Base-by-base conservation (phyloP, 2,329 filamentous ascomycete species). In the Fusarium anthophilum region DNA sequence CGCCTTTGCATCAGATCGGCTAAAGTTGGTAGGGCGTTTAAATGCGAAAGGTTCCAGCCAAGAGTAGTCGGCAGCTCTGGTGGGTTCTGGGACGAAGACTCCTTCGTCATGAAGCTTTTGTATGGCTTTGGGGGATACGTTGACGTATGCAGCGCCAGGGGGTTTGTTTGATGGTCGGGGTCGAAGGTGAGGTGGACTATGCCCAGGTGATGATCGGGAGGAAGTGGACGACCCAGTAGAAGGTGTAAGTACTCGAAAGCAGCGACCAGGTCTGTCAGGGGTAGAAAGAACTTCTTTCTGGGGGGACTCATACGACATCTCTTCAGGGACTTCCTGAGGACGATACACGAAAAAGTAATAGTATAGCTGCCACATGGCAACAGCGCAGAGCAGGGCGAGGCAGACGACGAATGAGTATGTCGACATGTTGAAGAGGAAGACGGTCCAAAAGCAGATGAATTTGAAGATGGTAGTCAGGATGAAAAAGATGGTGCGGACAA, bases 61-160 rank as follows among this genome's bases (percentile, higher is more conserved):
- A 15, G 70, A 65, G 39, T 72, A 72, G 10, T 39, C 37, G 22
- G 45, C 30, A 7, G 18, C 55, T 50, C 67, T 68, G 24, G 53
- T 74, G 13, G 63, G 43, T 7, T 65, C 53, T 12, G 65, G 45
- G 7, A 54, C 57, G 20, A 39, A 35, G 28, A 56, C 53, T 15
- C 61, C 69, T 37, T 43, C 50, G 32, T 60, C 45, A 22, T 20
- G 41, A 10, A 75, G 65, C 22, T 75, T 67, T 20, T 59, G 35
- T 17, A 54, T 32, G n/a, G 72, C 66, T 44, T 70, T 59, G n/a
- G 72, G 73, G 3, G 69, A 73, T 14, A 70, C 66, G 8, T 51
- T 22, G 13, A 75, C 59, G 47, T 75, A 75, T 32, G 58, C 54
- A 10, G 73, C 70, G 20, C 50, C 55, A 22, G 62, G 54, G 4